Evolutionary conservation across 2,329 filamentous ascomycete species (phyloP).

Genomic region (Davidsoniella australis): DNA sequence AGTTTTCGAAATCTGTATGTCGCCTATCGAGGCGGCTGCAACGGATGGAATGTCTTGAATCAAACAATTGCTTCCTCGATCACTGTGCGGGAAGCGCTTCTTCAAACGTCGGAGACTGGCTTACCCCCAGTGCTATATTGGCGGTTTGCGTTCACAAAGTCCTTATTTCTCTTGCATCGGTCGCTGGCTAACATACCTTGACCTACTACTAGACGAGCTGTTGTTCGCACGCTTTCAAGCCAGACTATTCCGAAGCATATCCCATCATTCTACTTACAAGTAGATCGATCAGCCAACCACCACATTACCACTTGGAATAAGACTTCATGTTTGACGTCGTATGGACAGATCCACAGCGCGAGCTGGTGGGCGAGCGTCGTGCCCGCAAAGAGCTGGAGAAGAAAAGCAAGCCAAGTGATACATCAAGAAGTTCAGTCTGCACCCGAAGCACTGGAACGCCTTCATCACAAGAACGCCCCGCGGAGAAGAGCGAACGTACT

Average conservation of each 20-base stretch:
- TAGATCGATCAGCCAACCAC: not conserved
- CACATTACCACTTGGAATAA: not conserved
- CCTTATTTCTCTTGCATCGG: not conserved
- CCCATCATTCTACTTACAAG: not conserved
- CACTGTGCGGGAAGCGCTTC: no score
- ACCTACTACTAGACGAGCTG: not conserved
- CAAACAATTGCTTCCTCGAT: no score
- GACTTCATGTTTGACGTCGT: slow-evolving; percentile 38
- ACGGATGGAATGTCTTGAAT: no score
- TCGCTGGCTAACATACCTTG: not conserved
- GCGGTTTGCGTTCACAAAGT: not conserved
- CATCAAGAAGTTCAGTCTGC: slow-evolving; percentile 23
- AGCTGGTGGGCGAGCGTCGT: slow-evolving; percentile 35
- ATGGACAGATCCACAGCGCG: slow-evolving; percentile 38
- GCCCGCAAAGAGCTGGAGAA: slow-evolving; percentile 30
- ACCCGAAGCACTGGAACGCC: slow-evolving; percentile 25
- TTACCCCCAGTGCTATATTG: not conserved
- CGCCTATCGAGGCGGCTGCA: no score
- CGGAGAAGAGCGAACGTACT: slow-evolving; percentile 18
- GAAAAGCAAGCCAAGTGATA: slow-evolving; percentile 18
- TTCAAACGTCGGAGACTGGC: not conserved
- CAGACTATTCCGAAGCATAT: not conserved
- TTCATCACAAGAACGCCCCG: slow-evolving; percentile 14
- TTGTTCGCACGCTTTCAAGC: not conserved
- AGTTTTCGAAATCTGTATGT: no score